These are phyloP conservation scores for Sugiyamaella castrensis DNA, from an alignment of 1,139 yeast genomes.

Conservation along the genomic window DNA sequence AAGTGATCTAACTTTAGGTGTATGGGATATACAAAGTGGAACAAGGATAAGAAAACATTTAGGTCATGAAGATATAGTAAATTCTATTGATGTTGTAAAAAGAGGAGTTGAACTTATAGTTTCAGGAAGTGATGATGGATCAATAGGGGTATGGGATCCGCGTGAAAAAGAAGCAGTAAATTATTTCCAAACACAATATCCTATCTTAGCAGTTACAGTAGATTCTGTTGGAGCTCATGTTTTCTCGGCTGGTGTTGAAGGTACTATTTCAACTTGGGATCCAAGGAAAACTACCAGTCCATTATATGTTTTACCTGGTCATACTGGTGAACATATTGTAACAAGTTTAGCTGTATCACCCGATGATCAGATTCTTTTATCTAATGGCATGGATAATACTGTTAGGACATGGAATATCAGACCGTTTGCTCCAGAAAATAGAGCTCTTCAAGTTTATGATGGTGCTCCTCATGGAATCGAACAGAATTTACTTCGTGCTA, in stretches of 20 bases:
- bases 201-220: conserved; percentile 54
- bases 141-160: conserved; percentile 58
- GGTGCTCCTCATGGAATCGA: conserved; percentile 62
- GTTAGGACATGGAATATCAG: conserved; percentile 57
- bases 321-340: conserved; percentile 46
- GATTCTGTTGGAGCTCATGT: conserved; percentile 43
- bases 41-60: conserved; percentile 50
- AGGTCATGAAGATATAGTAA: conserved; percentile 55
- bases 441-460: conserved; percentile 49
- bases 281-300: conserved; percentile 27
- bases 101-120: conserved; percentile 40
- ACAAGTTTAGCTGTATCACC: conserved; percentile 52
- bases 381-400: conserved; percentile 57
- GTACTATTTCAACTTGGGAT: conserved; percentile 58
- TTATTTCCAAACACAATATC: conserved; percentile 48
- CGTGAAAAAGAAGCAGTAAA: conserved; percentile 47
- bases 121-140: conserved; percentile 68
- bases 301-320: conserved; percentile 43
- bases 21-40: conserved; percentile 60
- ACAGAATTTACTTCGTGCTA: conserved; percentile 49
- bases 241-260: conserved; percentile 67
- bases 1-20: conserved; percentile 49
- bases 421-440: conserved; percentile 41
- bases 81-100: conserved; percentile 45
- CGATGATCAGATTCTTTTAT: conserved; percentile 48